Evolutionary conservation across 768 basidiomycete species (phyloP).

Genomic region (Arthromyces matolae): DNA sequence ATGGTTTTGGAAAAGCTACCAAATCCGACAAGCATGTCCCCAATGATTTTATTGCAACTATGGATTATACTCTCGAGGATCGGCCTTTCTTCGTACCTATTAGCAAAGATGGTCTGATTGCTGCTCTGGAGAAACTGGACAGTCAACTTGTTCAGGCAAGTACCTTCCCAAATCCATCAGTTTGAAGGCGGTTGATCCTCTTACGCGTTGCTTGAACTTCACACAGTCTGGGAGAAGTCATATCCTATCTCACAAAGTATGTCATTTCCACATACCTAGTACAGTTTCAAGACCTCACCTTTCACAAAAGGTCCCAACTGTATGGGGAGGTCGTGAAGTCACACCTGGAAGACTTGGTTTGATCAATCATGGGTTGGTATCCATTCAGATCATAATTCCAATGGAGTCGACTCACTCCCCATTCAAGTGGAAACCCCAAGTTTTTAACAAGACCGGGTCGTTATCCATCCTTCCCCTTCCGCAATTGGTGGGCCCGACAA

Average conservation of each 20-base stretch:
- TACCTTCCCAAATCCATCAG: too few species aligned
- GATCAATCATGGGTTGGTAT: constrained; percentile 64
- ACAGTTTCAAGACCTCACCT: background rate
- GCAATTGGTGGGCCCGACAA: constrained; percentile 84
- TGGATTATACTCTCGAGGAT: constrained; percentile 51
- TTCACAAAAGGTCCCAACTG: constrained; percentile 52
- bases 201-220: too few species aligned
- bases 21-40: constrained; percentile 12
- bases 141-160: constrained; percentile 50
- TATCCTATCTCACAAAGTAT: constrained; percentile 62
- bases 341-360: constrained; percentile 69
- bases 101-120: constrained; percentile 60
- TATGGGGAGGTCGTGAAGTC: constrained; percentile 71
- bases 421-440: constrained; percentile 65
- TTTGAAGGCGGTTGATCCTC: too few species aligned
- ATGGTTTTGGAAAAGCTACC: constrained; percentile 8
- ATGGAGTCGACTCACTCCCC: background rate
- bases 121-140: constrained; percentile 69
- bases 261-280: background rate
- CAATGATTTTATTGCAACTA: constrained; percentile 41
- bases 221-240: constrained; percentile 52
- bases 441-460: constrained; percentile 70
- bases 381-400: background rate
- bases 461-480: constrained; percentile 70
- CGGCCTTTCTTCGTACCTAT: constrained; percentile 73